A percentile compares a stretch with the other conserved stretches of the same genome.
Conservation (phyloP, 257 asterid species). For the Cinchona pubescens region DNA sequence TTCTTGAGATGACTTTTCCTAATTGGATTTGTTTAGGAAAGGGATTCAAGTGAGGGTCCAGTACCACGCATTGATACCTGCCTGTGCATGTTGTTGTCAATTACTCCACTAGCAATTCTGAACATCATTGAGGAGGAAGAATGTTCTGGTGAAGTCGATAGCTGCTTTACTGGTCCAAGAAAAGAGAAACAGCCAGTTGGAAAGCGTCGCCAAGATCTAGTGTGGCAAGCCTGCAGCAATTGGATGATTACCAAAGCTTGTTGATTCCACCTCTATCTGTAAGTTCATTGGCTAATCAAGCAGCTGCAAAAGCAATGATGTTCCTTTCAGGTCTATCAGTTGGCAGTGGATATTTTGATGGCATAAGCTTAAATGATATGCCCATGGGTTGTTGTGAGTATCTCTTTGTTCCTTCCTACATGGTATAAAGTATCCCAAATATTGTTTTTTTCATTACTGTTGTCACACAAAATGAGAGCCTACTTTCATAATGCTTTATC, state of each 20-base stretch:
- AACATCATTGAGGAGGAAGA: constrained; percentile 86
- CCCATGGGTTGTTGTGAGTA: constrained; percentile 80
- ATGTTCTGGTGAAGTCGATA: constrained; percentile 42
- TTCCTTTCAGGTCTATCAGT: constrained; percentile 74
- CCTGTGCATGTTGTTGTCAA: constrained; percentile 83
- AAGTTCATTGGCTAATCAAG: constrained; percentile 88
- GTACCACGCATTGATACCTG: constrained; percentile 90
- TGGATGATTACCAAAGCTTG: constrained; percentile 83
- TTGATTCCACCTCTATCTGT: constrained; percentile 76
- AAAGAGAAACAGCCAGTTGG: constrained; percentile 45
- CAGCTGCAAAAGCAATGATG: constrained; percentile 92
- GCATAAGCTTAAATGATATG: constrained; percentile 79
- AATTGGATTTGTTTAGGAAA: constrained; percentile 54
- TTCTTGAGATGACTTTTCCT: not conserved
- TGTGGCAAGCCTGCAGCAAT: constrained; percentile 75
- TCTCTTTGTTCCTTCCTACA: constrained; percentile 1
- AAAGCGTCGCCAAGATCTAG: constrained; percentile 67
- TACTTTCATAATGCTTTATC: not conserved
- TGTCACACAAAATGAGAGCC: not conserved
- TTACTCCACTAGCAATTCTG: constrained; percentile 68
- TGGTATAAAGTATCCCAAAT: not conserved
- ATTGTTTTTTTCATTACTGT: not conserved
- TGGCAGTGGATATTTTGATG: constrained; percentile 77
- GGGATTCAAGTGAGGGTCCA: constrained; percentile 90
- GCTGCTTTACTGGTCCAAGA: constrained; percentile 35